Conservation (phyloP, 2,329 filamentous ascomycete genomes). For the Fusarium pseudoanthophilum region DNA sequence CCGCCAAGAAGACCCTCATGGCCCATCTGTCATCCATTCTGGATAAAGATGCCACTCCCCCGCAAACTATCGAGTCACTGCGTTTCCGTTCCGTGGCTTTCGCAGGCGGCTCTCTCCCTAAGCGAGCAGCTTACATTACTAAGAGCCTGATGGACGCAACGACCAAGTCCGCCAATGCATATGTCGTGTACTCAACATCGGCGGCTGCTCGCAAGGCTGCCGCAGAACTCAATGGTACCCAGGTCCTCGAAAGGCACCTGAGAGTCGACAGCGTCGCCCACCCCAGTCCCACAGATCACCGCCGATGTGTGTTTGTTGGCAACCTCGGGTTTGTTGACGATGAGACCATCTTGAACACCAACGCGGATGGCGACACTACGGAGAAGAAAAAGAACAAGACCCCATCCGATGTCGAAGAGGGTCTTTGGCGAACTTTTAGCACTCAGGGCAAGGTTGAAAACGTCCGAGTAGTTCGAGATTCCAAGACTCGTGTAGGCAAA, state of each 20-base stretch:
- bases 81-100: slow-evolving; percentile 96
- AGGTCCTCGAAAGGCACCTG: slow-evolving; percentile 87
- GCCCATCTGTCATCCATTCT: slow-evolving; percentile 83
- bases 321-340: slow-evolving; percentile 97
- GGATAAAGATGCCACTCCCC: slow-evolving; percentile 59
- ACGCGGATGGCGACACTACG: slow-evolving; percentile 72
- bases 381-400: slow-evolving; percentile 79
- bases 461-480: slow-evolving; percentile 90
- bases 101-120: slow-evolving; percentile 79
- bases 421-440: slow-evolving; percentile 84
- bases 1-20: slow-evolving; percentile 80
- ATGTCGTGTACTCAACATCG: slow-evolving; percentile 84
- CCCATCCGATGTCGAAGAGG: slow-evolving; percentile 90
- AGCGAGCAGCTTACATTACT: slow-evolving; percentile 93
- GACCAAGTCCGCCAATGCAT: slow-evolving; percentile 93
- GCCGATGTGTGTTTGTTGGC: slow-evolving; percentile 93
- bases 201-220: slow-evolving; percentile 81
- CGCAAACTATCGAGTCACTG: slow-evolving; percentile 86
- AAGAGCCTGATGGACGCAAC: slow-evolving; percentile 91
- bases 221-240: slow-evolving; percentile 81
- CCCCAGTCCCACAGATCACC: slow-evolving; percentile 82
- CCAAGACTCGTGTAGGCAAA: slow-evolving; percentile 92
- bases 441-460: slow-evolving; percentile 86
- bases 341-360: slow-evolving; percentile 76
- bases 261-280: slow-evolving; percentile 92